Conservation (phyloP, 371 early-diverging fungal genomes). For the Mortierella sp. region DNA sequence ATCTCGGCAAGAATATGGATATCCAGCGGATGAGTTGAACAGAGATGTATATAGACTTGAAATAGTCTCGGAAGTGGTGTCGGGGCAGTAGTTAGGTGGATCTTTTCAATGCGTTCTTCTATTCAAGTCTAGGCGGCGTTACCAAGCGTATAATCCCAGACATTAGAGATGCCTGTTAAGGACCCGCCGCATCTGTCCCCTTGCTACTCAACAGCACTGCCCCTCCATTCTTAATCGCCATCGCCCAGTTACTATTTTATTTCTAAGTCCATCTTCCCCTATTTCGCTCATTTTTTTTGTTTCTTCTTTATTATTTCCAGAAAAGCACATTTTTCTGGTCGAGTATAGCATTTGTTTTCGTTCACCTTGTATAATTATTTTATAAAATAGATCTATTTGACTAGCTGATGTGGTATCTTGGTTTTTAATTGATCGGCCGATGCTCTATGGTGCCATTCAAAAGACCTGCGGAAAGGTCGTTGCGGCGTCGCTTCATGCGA, state of each 20-base stretch:
- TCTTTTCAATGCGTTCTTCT: neutral
- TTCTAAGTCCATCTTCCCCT: neutral
- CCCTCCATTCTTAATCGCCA: no score
- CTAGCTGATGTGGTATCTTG: neutral
- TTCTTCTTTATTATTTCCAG: conserved; percentile 7
- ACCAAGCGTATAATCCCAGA: no score
- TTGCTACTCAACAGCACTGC: neutral
- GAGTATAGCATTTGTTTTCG: neutral
- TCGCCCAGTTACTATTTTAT: neutral
- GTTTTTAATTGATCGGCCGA: neutral
- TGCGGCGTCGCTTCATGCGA: conserved; percentile 49
- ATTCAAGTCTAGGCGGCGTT: no score
- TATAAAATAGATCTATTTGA: neutral
- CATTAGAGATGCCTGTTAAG: neutral
- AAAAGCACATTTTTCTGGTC: conserved; percentile 1
- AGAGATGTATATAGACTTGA: conserved; percentile 3
- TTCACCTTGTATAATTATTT: conserved; percentile 8
- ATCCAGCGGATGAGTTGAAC: conserved; percentile 3
- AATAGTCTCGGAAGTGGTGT: neutral
- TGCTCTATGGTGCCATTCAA: conserved; percentile 54
- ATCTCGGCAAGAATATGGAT: conserved; percentile 15
- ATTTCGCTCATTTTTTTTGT: conserved; percentile 1
- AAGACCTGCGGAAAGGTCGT: conserved; percentile 46
- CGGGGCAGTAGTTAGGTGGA: neutral
- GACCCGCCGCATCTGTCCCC: neutral